These are phyloP conservation scores for Melaleuca quinquenervia DNA, from an alignment of 345 rosid species.

Conservation along the genomic window DNA sequence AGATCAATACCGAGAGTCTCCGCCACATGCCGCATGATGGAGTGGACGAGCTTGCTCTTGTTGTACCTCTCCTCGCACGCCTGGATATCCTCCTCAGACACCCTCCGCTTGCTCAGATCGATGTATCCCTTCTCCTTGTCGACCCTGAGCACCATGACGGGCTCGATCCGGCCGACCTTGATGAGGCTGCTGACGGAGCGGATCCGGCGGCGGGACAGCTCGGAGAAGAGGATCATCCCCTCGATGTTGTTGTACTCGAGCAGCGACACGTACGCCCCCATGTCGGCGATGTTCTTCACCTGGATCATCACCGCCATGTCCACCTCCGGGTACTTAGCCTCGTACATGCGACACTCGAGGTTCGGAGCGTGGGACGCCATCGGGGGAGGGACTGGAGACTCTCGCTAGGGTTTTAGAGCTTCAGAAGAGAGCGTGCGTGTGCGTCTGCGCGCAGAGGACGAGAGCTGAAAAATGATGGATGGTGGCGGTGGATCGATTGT, in stretches of 20 bases:
- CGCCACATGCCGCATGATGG: conserved; percentile 96
- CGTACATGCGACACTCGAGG: conserved; percentile 97
- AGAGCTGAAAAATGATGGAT: background rate
- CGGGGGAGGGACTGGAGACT: background rate
- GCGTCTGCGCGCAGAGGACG: background rate
- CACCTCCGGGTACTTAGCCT: conserved; percentile 82
- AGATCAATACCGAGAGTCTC: conserved; percentile 79
- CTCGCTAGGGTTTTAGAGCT: background rate
- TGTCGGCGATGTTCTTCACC: conserved; percentile 91
- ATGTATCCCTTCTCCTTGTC: conserved; percentile 96
- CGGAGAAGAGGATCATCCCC: conserved; percentile 96
- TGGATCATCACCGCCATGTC: conserved; percentile 99
- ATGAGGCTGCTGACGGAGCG: conserved; percentile 91
- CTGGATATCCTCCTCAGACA: conserved; percentile 88
- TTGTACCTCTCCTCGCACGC: conserved; percentile 94
- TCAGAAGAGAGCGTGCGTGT: background rate
- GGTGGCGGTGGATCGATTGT: background rate
- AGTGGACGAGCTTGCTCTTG: conserved; percentile 98
- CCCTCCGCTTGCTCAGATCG: conserved; percentile 92
- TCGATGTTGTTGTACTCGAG: conserved; percentile 97
- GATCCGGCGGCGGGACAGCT: conserved; percentile 98
- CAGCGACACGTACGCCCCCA: conserved; percentile 93
- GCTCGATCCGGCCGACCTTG: conserved; percentile 94
- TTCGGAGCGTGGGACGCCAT: conserved; percentile 58
- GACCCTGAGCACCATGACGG: conserved; percentile 96